Conservation (phyloP, 208 protist genomes). For the Blastocrithidia nonstop region DNA sequence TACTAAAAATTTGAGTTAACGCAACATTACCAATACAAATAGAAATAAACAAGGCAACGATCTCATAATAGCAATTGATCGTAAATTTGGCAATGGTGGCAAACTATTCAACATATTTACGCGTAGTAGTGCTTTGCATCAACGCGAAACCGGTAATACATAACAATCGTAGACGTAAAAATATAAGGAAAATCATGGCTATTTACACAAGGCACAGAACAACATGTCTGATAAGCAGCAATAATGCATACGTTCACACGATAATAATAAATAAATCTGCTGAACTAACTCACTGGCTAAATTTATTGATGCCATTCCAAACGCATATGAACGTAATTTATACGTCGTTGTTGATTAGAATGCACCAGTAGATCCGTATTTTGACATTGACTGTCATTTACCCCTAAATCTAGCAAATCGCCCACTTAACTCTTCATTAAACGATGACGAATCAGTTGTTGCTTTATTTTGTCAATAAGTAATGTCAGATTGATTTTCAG, state of each 20-base stretch:
- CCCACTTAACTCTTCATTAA: neutral
- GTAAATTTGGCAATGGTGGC: conserved; percentile 19
- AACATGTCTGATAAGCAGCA: too few species aligned
- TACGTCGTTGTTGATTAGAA: conserved; percentile 67
- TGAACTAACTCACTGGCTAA: conserved; percentile 9
- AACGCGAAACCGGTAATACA: too few species aligned
- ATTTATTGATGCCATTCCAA: conserved; percentile 39
- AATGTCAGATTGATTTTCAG: too few species aligned
- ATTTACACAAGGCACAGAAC: too few species aligned
- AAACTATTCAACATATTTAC: conserved; percentile 60
- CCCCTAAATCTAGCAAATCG: too few species aligned
- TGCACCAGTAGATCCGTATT: conserved; percentile 59
- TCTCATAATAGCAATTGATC: conserved; percentile 33
- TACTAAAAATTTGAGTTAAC: too few species aligned
- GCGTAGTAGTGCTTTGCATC: conserved; percentile 6
- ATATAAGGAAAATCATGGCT: too few species aligned
- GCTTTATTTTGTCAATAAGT: conserved; percentile 1
- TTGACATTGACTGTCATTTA: conserved; percentile 66
- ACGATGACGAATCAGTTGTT: neutral
- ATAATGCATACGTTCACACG: too few species aligned
- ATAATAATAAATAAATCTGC: too few species aligned
- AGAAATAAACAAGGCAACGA: too few species aligned
- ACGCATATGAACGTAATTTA: conserved; percentile 29
- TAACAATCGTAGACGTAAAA: too few species aligned
- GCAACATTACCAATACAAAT: too few species aligned